Evolutionary conservation across 768 basidiomycete species (phyloP), one percentile per base, ranked within the genome.

Genomic region (Ephemerocybe angulata): DNA sequence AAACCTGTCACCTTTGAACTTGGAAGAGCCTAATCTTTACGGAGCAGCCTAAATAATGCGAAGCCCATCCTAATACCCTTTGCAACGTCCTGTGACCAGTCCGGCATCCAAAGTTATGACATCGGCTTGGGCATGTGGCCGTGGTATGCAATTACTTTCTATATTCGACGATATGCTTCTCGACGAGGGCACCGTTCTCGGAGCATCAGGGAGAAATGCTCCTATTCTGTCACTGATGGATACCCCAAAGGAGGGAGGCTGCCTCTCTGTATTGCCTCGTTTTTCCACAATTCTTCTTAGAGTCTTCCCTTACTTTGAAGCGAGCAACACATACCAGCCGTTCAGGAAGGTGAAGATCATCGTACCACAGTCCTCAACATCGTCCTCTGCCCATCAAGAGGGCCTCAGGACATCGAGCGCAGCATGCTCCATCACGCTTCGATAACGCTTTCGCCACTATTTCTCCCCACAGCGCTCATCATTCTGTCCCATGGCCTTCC

Each of bases 11-110:
- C n/a, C n/a, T n/a, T n/a, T n/a, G n/a, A n/a, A n/a, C n/a, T n/a
- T n/a, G n/a, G n/a, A n/a, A n/a, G n/a, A n/a, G n/a, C n/a, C n/a
- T n/a, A n/a, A n/a, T n/a, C n/a, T n/a, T n/a, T n/a, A n/a, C n/a
- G n/a, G n/a, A n/a, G n/a, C n/a, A n/a, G n/a, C n/a, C n/a, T n/a
- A n/a, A n/a, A n/a, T n/a, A n/a, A n/a, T n/a, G n/a, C n/a, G n/a
- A n/a, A n/a, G n/a, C n/a, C n/a, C n/a, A n/a, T n/a, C n/a, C n/a
- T n/a, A n/a, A n/a, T n/a, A n/a, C 48, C 48, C 48, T 50, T 13
- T 30, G 30, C 48, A n/a, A 41, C 15, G 48, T 50, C 48, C 13
- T 29, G 48, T 50, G 48, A 50, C 29, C 48, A 31, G 19, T 22
- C 22, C 48, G 30, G 29, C 48, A 22, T 30, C n/a, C 25, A 46